Conservation (phyloP, 2,329 filamentous ascomycete species). For the Erysiphe pulchra region DNA sequence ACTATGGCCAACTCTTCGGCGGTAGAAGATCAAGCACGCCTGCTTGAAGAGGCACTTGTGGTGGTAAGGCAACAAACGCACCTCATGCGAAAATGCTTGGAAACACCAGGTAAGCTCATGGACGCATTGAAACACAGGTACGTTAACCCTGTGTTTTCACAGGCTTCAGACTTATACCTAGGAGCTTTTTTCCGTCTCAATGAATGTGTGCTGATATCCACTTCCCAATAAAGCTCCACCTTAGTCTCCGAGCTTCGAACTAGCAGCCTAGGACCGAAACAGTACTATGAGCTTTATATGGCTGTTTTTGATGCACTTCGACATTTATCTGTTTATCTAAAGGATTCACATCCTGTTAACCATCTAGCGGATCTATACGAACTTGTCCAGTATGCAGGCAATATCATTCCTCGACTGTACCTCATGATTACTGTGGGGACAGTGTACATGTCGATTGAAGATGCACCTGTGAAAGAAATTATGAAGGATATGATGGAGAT, state of each 20-base stretch:
- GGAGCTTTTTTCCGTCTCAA: background rate
- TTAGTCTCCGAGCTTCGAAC: conserved; percentile 96
- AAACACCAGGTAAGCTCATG: conserved; percentile 96
- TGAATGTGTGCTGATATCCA: conserved; percentile 10
- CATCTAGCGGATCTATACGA: conserved; percentile 96
- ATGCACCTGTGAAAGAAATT: conserved; percentile 95
- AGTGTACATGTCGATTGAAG: conserved; percentile 95
- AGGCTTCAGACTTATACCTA: background rate
- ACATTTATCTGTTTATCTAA: conserved; percentile 85
- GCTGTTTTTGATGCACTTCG: conserved; percentile 92
- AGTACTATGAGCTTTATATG: conserved; percentile 99
- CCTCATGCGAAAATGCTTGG: conserved; percentile 92
- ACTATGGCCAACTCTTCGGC: conserved; percentile 29
- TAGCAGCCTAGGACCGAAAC: conserved; percentile 90
- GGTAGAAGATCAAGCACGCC: conserved; percentile 61
- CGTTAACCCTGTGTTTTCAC: conserved; percentile 14
- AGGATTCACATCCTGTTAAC: conserved; percentile 91
- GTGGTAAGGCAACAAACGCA: conserved; percentile 93
- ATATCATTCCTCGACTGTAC: conserved; percentile 87
- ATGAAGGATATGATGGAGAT: conserved; percentile 99
- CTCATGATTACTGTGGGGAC: conserved; percentile 99
- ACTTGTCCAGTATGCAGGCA: conserved; percentile 91
- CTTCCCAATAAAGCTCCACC: conserved; percentile 42
- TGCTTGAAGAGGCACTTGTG: conserved; percentile 89
- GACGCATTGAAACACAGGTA: conserved; percentile 99